A percentile compares a stretch with the other conserved stretches of the same genome.
Conservation (phyloP, 2,329 filamentous ascomycete genomes). For the Nemania sp. region DNA sequence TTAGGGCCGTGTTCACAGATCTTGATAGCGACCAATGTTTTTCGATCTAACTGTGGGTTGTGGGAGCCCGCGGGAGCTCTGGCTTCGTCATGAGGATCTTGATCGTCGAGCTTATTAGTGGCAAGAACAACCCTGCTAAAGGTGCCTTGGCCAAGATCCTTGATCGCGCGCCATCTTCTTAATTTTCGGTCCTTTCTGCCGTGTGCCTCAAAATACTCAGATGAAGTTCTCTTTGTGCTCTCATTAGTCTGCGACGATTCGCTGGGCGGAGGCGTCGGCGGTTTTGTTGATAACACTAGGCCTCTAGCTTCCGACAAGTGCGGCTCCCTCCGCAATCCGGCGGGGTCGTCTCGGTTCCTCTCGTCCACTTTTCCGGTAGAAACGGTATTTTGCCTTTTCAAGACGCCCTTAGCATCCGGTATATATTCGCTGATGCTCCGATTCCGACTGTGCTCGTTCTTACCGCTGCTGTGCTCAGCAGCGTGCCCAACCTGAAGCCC, state of each 20-base stretch:
- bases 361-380: conserved; percentile 60
- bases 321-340: conserved; percentile 70
- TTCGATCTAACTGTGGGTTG: conserved; percentile 58
- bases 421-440: conserved; percentile 88
- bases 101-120: conserved; percentile 69
- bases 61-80: conserved; percentile 39
- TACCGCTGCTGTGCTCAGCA: conserved; percentile 35
- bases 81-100: conserved; percentile 50
- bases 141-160: conserved; percentile 85
- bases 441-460: conserved; percentile 64
- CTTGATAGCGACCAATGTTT: conserved; percentile 89
- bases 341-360: conserved; percentile 38
- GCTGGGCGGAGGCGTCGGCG: conserved; percentile 81
- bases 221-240: conserved; percentile 45
- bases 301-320: conserved; percentile 80
- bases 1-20: conserved; percentile 93
- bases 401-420: conserved; percentile 69
- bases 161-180: conserved; percentile 77
- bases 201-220: conserved; percentile 71
- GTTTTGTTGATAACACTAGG: conserved; percentile 64
- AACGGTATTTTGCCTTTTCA: conserved; percentile 74
- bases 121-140: conserved; percentile 94
- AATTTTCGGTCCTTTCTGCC: conserved; percentile 70
- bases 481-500: conserved; percentile 45
- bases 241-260: conserved; percentile 62